These are phyloP conservation scores for Penicillium roqueforti DNA, from an alignment of 495 filamentous ascomycete genomes.

Conservation along the genomic window DNA sequence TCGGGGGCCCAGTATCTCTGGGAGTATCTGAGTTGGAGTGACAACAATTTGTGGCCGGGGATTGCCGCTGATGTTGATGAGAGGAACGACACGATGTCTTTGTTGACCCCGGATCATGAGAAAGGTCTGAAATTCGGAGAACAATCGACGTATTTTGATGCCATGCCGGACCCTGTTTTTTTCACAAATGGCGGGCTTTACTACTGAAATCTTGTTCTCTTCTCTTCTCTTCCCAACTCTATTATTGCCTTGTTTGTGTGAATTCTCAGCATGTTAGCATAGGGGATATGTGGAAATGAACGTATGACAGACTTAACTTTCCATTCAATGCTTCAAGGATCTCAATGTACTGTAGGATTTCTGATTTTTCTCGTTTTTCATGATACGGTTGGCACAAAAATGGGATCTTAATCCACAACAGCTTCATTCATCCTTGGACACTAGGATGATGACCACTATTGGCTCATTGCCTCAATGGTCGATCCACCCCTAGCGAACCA, in stretches of 20 bases:
- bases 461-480: too few relatives aligned
- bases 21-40: conserved; percentile 45
- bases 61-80: conserved; percentile 28
- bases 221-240: not conserved
- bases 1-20: conserved; percentile 37
- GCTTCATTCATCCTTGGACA: too few relatives aligned
- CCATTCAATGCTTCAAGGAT: not conserved
- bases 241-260: not conserved
- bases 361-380: not conserved
- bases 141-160: conserved; percentile 26
- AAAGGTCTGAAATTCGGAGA: conserved; percentile 28
- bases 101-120: conserved; percentile 30
- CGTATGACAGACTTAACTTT: not conserved
- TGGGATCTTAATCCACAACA: too few relatives aligned
- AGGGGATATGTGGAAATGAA: conserved; percentile 8
- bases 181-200: conserved; percentile 27
- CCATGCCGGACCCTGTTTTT: conserved; percentile 25
- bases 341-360: not conserved
- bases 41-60: conserved; percentile 36
- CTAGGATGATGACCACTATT: too few relatives aligned
- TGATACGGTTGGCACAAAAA: too few relatives aligned
- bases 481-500: too few relatives aligned
- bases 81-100: conserved; percentile 19
- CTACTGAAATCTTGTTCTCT: conserved; percentile 12
- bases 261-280: conserved; percentile 6